Conservation (phyloP, 768 basidiomycete genomes). For the Boletus speciosus region DNA sequence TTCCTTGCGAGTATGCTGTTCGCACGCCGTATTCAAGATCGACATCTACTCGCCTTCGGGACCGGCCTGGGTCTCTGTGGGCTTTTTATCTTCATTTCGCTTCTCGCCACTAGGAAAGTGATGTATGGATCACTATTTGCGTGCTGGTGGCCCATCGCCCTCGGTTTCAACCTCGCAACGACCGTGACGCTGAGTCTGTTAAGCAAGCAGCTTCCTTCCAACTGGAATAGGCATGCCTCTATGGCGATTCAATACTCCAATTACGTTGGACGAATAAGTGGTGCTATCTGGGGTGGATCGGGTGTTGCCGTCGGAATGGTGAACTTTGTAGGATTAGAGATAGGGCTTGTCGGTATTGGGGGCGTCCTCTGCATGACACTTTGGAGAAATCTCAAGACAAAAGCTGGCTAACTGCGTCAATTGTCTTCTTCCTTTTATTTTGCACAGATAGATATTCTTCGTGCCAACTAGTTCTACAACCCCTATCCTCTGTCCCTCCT, state of each 20-base stretch:
- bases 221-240: conserved; percentile 55
- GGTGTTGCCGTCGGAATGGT: conserved; percentile 54
- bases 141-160: conserved; percentile 49
- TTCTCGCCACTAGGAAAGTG: conserved; percentile 40
- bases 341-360: conserved; percentile 58
- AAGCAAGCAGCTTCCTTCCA: conserved; percentile 63
- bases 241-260: conserved; percentile 68
- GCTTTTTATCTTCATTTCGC: conserved; percentile 47
- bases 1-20: conserved; percentile 58
- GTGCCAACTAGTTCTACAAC: not conserved
- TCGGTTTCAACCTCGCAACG: conserved; percentile 72
- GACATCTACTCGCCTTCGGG: conserved; percentile 53
- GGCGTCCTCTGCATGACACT: conserved; percentile 49
- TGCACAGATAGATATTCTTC: not conserved
- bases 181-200: conserved; percentile 65
- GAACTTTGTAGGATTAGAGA: conserved; percentile 56
- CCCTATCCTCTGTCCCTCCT: not conserved
- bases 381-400: conserved; percentile 65
- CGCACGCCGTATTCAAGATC: conserved; percentile 57
- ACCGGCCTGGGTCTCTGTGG: conserved; percentile 48
- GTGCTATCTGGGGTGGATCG: conserved; percentile 66
- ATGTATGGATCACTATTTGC: conserved; percentile 46
- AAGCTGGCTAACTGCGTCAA: conserved; percentile 44
- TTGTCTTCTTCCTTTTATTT: not conserved
- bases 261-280: conserved; percentile 60